Percentiles rank a stretch among this genome's conserved stretches.
phyloP scores from a whole-genome alignment of 2,329 filamentous ascomycete species.

The Xylaria sp. region DNA sequence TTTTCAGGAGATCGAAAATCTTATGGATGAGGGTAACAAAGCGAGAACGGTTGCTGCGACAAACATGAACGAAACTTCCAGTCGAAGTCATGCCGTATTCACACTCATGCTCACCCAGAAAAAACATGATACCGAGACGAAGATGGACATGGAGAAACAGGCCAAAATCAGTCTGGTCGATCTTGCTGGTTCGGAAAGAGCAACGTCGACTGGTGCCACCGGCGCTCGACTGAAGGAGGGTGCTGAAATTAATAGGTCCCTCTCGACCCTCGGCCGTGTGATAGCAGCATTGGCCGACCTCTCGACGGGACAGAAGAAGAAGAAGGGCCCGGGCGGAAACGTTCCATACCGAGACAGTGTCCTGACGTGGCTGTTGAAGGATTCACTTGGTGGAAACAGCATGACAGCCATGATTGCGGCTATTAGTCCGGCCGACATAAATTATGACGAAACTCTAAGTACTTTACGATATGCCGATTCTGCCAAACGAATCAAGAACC shows the following conservation, averaged over 20 bases:
- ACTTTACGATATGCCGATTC: slow-evolving; percentile 96
- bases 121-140: slow-evolving; percentile 85
- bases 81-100: slow-evolving; percentile 97
- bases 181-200: slow-evolving; percentile 95
- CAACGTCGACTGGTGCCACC: slow-evolving; percentile 94
- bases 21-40: slow-evolving; percentile 99
- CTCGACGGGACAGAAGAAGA: slow-evolving; percentile 76
- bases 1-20: slow-evolving; percentile 91
- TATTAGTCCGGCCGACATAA: slow-evolving; percentile 97
- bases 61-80: slow-evolving; percentile 99
- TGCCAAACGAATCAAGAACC: slow-evolving; percentile 99
- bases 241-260: slow-evolving; percentile 95
- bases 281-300: slow-evolving; percentile 94
- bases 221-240: slow-evolving; percentile 95
- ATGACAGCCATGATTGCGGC: slow-evolving; percentile 99
- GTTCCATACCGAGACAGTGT: slow-evolving; percentile 98
- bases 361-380: slow-evolving; percentile 94
- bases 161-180: slow-evolving; percentile 98
- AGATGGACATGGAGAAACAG: slow-evolving; percentile 96
- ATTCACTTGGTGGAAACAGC: slow-evolving; percentile 95
- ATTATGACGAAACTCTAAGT: slow-evolving; percentile 96
- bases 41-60: slow-evolving; percentile 96
- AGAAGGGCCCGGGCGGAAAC: slow-evolving; percentile 71
- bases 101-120: slow-evolving; percentile 96
- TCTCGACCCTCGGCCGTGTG: slow-evolving; percentile 94